A percentile compares a stretch with the other conserved stretches of the same genome.
Evolutionary conservation across 106 monocot genomes (phyloP).

Genomic region (Dendrobium officinale): DNA sequence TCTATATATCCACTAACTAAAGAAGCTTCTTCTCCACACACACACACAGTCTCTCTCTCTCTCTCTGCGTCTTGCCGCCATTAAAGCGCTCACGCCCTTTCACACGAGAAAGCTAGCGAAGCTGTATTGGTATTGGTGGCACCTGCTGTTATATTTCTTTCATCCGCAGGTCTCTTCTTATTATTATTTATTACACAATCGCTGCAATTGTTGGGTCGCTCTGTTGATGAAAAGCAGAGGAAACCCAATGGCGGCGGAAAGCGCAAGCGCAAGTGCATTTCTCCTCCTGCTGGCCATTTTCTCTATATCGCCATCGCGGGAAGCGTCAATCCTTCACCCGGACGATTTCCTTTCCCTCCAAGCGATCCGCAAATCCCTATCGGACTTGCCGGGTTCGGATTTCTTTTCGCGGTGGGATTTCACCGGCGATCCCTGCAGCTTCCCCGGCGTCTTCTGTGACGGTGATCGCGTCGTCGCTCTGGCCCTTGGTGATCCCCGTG

Average conservation of each 20-base stretch:
- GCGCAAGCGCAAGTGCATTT: neutral
- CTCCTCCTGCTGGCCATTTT: neutral
- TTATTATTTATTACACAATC: neutral
- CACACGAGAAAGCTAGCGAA: slow-evolving; percentile 7
- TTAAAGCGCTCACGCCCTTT: slow-evolving; percentile 3
- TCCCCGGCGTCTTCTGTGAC: slow-evolving; percentile 57
- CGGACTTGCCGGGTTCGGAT: slow-evolving; percentile 49
- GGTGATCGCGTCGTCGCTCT: slow-evolving; percentile 36
- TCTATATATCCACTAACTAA: neutral
- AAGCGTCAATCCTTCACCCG: slow-evolving; percentile 36
- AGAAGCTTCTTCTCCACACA: neutral
- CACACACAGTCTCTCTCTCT: neutral
- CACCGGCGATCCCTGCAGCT: slow-evolving; percentile 58
- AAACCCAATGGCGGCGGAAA: neutral
- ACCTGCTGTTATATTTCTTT: neutral
- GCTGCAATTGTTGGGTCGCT: neutral
- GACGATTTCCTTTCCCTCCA: slow-evolving; percentile 63
- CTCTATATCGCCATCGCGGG: neutral
- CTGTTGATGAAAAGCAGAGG: neutral
- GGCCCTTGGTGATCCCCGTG: slow-evolving; percentile 62
- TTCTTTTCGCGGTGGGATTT: slow-evolving; percentile 64
- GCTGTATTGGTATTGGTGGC: neutral
- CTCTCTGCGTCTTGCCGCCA: neutral
- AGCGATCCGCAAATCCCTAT: slow-evolving; percentile 39
- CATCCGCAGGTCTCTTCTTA: neutral